phyloP scores from a whole-genome alignment of 345 rosid species.

The Sonneratia caseolaris region DNA sequence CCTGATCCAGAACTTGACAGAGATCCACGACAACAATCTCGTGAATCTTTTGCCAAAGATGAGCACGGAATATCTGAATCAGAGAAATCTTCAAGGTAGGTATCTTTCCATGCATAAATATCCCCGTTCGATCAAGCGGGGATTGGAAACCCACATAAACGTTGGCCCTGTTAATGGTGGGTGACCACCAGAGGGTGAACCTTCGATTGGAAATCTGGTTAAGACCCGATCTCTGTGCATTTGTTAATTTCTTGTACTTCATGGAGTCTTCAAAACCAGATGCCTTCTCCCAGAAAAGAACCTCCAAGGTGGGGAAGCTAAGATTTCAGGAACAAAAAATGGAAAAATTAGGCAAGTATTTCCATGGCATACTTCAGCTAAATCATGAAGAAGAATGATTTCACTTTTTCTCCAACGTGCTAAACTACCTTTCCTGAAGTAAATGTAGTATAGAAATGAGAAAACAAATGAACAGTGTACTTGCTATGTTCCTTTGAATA shows the following conservation, averaged over 20 bases:
- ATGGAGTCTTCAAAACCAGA: conserved; percentile 99
- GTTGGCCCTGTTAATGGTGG: conserved; percentile 94
- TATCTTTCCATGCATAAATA: conserved; percentile 98
- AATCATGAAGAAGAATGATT: too few relatives aligned
- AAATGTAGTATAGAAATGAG: too few relatives aligned
- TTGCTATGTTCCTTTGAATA: conserved; percentile 85
- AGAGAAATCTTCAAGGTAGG: conserved; percentile 96
- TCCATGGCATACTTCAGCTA: too few relatives aligned
- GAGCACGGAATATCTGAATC: conserved; percentile 98
- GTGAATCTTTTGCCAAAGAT: conserved; percentile 98
- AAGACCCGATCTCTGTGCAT: conserved; percentile 99
- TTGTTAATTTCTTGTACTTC: conserved; percentile 96
- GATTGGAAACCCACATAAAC: conserved; percentile 99
- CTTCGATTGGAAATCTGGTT: conserved; percentile 97
- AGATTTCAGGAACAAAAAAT: too few relatives aligned
- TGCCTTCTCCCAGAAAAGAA: conserved; percentile 99
- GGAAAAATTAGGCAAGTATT: too few relatives aligned
- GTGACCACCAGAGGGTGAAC: conserved; percentile 99
- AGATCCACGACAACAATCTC: conserved; percentile 99
- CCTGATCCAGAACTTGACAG: conserved; percentile 97
- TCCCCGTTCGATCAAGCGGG: conserved; percentile 95
- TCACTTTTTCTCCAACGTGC: too few relatives aligned
- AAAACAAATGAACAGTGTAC: too few relatives aligned
- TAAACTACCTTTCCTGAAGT: too few relatives aligned
- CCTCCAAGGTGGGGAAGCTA: conserved; percentile 94